phyloP scores from a whole-genome alignment of 2,329 filamentous ascomycete genomes.

The Talaromyces sp. region DNA sequence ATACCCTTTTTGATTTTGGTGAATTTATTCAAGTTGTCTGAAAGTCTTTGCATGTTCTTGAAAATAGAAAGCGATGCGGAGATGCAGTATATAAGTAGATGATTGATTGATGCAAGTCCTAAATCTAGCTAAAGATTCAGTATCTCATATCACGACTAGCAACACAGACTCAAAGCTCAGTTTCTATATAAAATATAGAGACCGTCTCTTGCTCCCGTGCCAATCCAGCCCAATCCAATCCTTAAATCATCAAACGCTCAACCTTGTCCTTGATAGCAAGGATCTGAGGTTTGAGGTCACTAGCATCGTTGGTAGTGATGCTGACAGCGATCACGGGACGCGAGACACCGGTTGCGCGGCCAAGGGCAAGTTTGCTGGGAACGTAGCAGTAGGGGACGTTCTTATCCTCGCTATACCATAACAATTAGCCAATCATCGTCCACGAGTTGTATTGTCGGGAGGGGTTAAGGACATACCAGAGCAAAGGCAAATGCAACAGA shows the following conservation, averaged over 20 bases:
- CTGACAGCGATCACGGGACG: conserved; percentile 81
- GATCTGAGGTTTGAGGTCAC: conserved; percentile 85
- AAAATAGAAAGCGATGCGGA: not conserved
- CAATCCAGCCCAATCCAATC: conserved; percentile 6
- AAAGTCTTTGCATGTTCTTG: not conserved
- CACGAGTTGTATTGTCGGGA: not conserved
- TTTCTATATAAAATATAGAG: not conserved
- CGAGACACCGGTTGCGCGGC: conserved; percentile 84
- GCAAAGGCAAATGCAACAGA: conserved; percentile 81
- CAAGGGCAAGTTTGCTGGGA: conserved; percentile 75
- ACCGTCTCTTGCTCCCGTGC: not conserved
- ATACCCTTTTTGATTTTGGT: conserved; percentile 11
- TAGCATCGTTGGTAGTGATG: conserved; percentile 90
- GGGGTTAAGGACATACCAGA: conserved; percentile 37
- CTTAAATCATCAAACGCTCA: conserved; percentile 89
- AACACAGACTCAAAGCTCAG: not conserved
- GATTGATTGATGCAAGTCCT: not conserved
- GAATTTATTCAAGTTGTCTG: not conserved
- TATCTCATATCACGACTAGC: not conserved
- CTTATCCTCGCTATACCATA: conserved; percentile 61
- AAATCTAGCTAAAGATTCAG: conserved; percentile 16
- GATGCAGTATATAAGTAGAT: not conserved
- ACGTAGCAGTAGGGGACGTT: conserved; percentile 72
- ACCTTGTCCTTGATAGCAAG: conserved; percentile 89
- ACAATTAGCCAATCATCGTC: not conserved